These are phyloP conservation scores for Cercospora sp. DNA, from an alignment of 2,329 filamentous ascomycete genomes.

Conservation along the genomic window DNA sequence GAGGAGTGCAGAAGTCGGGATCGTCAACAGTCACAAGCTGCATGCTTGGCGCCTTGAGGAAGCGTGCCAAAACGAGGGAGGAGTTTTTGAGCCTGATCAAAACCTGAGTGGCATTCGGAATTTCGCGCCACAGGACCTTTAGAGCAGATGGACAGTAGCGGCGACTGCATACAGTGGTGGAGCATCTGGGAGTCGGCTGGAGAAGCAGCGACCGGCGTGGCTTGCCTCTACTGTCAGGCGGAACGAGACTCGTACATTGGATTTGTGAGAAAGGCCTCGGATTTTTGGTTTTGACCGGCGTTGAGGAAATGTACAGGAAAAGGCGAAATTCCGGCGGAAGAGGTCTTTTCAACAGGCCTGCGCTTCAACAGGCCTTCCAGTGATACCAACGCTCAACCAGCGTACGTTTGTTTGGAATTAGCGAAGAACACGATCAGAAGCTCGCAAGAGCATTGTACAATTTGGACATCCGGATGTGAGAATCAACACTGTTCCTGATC, in stretches of 20 bases:
- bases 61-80: conserved; percentile 88
- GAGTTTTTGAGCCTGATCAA: conserved; percentile 72
- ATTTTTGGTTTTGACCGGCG: neutral
- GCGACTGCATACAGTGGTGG: neutral
- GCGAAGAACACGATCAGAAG: conserved; percentile 5
- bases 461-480: neutral
- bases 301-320: neutral
- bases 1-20: conserved; percentile 90
- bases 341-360: conserved; percentile 15
- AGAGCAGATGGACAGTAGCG: neutral
- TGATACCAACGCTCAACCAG: conserved; percentile 41
- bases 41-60: conserved; percentile 94
- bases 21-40: conserved; percentile 92
- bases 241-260: neutral
- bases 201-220: neutral
- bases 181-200: neutral
- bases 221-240: neutral
- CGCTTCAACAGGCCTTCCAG: conserved; percentile 19
- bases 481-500: neutral
- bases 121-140: too few relatives aligned
- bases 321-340: conserved; percentile 4
- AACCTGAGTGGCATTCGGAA: neutral
- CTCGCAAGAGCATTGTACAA: conserved; percentile 11
- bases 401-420: conserved; percentile 31
- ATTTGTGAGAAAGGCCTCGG: neutral